Evolutionary conservation across 1,284 basidiomycete species (phyloP), one percentile per base, ranked within the genome.

Genomic region (Meripilus lineatus): DNA sequence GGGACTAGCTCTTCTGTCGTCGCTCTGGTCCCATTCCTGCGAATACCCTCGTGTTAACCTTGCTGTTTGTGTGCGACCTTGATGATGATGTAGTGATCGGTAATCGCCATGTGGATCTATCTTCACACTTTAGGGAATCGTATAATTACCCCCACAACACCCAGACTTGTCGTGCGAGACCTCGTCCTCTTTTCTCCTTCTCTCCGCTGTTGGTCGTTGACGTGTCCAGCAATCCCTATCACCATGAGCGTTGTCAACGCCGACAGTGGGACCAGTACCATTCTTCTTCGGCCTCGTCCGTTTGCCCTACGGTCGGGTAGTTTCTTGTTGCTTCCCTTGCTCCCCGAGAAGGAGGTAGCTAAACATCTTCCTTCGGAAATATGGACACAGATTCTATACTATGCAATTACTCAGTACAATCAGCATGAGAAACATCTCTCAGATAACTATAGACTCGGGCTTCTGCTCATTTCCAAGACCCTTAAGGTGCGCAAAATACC

Each of bases 301-400:
- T 65, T 67, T 38, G 64, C 62, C 14, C 58, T 62, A 23, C 58
- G 57, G 44, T 69, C 81, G n/a, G 80, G 82, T 24, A 68, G 68
- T 30, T 68, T 88, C 26, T 62, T 82, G n/a, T 70, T 89, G 10
- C 63, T 88, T 1, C 84, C 84, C 21, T 69, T 89, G 18, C 69
- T 88, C 8, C 81, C 81, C 6, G 57, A 69, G 5, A 69, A 61
- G 37, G 70, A 70, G 18, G 69, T 69, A 14, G 51, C 71, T 36
- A 75, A 72, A 50, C 63, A 74, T 18, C 67, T 89, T n/a, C 86
- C 86, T 1, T 65, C 68, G 4, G 87, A 89, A 62, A 58, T 88
- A 49, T 89, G 87, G 87, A 64, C 71, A 7, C 71, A 71, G 34
- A 75, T 89, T 32, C 68, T 89, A 38, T 59, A 62, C 15, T 70